These are phyloP conservation scores for Colletotrichum truncatum DNA, from an alignment of 2,329 filamentous ascomycete genomes.

Conservation along the genomic window DNA sequence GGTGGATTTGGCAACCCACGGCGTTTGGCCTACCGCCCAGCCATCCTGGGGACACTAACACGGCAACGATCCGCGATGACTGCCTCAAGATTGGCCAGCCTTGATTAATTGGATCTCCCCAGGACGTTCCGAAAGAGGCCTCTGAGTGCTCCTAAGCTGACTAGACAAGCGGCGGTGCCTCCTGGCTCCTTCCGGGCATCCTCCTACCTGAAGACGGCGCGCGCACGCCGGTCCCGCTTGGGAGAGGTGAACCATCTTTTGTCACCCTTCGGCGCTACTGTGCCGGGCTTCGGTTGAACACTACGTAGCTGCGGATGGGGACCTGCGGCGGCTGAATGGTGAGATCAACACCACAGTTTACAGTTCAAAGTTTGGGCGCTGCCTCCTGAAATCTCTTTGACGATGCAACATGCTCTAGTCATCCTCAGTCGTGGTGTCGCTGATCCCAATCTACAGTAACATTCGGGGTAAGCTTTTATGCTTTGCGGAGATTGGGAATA, in stretches of 20 bases:
- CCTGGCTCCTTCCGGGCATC: conserved; percentile 5
- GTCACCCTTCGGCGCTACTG: background rate
- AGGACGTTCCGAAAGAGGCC: background rate
- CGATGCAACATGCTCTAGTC: background rate
- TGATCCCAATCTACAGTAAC: conserved; percentile 24
- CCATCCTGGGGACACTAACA: background rate
- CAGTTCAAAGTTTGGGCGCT: conserved; percentile 3
- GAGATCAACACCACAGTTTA: background rate
- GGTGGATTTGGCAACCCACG: conserved; percentile 5
- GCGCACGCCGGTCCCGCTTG: background rate
- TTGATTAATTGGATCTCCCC: conserved; percentile 28
- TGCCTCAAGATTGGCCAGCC: conserved; percentile 27
- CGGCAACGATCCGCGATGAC: conserved; percentile 20
- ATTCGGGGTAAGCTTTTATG: conserved; percentile 14
- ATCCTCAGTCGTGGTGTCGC: conserved; percentile 3
- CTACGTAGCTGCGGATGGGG: background rate
- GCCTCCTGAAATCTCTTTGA: conserved; percentile 14
- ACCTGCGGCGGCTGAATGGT: background rate
- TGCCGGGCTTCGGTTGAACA: background rate
- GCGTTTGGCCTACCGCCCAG: background rate
- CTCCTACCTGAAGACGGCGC: conserved; percentile 15
- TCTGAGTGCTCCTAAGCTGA: background rate
- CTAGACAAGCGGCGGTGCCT: background rate
- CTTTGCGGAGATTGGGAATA: background rate
- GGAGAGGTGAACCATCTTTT: background rate